Conservation (phyloP, 2,329 filamentous ascomycete species). For the Ophiostoma angusticollis region DNA sequence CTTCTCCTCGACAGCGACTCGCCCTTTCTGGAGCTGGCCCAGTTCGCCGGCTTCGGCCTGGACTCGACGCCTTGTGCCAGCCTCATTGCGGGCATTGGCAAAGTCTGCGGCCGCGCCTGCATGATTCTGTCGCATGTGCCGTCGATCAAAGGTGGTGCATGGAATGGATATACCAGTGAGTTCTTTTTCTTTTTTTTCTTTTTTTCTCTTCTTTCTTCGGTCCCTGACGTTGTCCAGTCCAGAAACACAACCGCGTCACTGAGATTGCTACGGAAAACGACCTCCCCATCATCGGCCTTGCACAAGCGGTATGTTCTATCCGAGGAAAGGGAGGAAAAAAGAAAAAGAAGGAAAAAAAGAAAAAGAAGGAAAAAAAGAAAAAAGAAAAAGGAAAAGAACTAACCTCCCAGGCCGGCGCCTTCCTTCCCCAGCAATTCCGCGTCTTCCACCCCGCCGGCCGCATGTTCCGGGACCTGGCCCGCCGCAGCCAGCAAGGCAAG, state of each 20-base stretch:
- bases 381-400: not conserved
- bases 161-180: slow-evolving; percentile 2
- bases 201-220: not conserved
- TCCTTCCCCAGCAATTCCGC: slow-evolving; percentile 1
- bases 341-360: not conserved
- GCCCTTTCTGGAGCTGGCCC: slow-evolving; percentile 1
- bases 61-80: slow-evolving; percentile 1
- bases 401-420: not conserved
- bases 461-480: not conserved
- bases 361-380: not conserved
- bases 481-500: not conserved
- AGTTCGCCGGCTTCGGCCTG: not conserved
- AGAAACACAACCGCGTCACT: not conserved
- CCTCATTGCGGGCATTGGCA: slow-evolving; percentile 2
- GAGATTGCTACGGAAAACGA: slow-evolving; percentile 1
- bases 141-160: not conserved
- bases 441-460: slow-evolving; percentile 1
- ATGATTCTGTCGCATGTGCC: slow-evolving; percentile 1
- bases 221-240: not conserved
- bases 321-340: not conserved
- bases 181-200: not conserved
- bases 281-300: not conserved
- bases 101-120: not conserved
- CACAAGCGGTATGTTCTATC: not conserved
- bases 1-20: not conserved